phyloP scores from a whole-genome alignment of 2,329 filamentous ascomycete genomes.

The Lasiodiplodia gonubiensis region DNA sequence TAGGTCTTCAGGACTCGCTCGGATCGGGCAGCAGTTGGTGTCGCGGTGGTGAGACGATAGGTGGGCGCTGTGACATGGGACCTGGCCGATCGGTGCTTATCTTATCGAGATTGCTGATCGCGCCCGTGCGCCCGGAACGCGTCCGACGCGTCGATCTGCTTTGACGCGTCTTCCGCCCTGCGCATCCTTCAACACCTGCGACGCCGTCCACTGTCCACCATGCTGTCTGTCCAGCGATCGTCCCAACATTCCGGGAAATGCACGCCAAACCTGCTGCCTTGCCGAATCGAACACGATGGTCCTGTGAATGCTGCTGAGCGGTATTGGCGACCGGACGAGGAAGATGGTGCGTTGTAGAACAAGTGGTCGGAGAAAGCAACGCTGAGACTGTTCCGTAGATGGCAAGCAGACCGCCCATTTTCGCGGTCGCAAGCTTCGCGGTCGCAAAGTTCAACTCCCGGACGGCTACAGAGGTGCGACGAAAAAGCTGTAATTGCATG shows the following conservation, averaged over 20 bases:
- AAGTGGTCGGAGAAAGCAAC: not conserved
- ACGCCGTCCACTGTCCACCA: constrained; percentile 34
- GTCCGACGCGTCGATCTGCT: not conserved
- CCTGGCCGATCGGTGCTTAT: constrained; percentile 23
- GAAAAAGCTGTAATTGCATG: not conserved
- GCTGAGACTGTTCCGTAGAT: constrained; percentile 23
- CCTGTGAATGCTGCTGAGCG: constrained; percentile 66
- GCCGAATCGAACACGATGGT: constrained; percentile 79
- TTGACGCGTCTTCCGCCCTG: constrained; percentile 11
- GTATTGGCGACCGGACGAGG: constrained; percentile 71
- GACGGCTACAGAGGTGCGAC: constrained; percentile 67
- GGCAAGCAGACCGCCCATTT: constrained; percentile 68
- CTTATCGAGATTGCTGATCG: constrained; percentile 5
- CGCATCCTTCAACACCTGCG: not conserved
- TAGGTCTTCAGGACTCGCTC: not conserved
- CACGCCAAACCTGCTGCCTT: constrained; percentile 77
- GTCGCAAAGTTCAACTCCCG: constrained; percentile 70
- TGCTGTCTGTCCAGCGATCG: constrained; percentile 52
- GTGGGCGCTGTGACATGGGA: not conserved
- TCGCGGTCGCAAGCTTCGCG: constrained; percentile 78
- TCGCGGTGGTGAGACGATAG: constrained; percentile 4
- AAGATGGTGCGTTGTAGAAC: constrained; percentile 9
- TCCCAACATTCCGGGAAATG: constrained; percentile 45
- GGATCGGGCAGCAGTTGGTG: constrained; percentile 5
- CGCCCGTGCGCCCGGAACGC: not conserved